Percentiles rank a stretch among this genome's conserved stretches.
Evolutionary conservation across 495 filamentous ascomycete genomes (phyloP).

Genomic region (Aspergillus carlsbadensis): DNA sequence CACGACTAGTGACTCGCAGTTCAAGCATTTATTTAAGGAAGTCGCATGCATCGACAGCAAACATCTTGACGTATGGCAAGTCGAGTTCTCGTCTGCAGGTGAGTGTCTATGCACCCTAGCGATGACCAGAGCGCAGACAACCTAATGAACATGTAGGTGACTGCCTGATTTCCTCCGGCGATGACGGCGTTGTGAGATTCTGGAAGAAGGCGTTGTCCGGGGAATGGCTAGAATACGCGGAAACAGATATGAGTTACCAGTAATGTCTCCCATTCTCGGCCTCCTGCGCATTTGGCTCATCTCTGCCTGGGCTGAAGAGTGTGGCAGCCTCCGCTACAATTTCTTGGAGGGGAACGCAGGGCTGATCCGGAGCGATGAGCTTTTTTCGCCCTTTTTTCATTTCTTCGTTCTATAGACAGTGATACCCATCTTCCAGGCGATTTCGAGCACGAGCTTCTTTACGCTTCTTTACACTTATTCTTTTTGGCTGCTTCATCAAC

Average conservation of each 20-base stretch:
- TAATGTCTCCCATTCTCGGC: conserved; percentile 14
- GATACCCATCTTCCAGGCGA: conserved; percentile 21
- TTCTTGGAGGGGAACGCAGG: background rate
- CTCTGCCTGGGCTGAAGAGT: background rate
- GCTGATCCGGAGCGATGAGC: background rate
- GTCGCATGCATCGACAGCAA: conserved; percentile 48
- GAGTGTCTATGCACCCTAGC: conserved; percentile 7
- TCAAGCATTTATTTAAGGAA: conserved; percentile 47
- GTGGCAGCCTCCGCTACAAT: background rate
- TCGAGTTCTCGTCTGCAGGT: conserved; percentile 50
- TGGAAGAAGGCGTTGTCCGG: conserved; percentile 51
- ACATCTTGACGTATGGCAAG: conserved; percentile 51
- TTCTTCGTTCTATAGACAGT: conserved; percentile 20
- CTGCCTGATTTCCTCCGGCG: conserved; percentile 49
- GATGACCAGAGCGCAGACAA: background rate
- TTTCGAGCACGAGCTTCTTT: background rate
- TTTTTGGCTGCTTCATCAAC: background rate
- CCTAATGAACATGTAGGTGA: conserved; percentile 35
- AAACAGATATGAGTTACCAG: conserved; percentile 43
- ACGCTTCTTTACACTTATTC: background rate
- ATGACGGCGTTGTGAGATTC: conserved; percentile 49
- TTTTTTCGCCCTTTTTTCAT: background rate
- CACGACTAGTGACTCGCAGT: conserved; percentile 33
- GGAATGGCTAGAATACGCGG: conserved; percentile 52
- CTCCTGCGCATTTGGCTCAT: background rate